A percentile compares a stretch with the other conserved stretches of the same genome.
phyloP scores from a whole-genome alignment of 768 basidiomycete species.

The Asterophora lycoperdoides region DNA sequence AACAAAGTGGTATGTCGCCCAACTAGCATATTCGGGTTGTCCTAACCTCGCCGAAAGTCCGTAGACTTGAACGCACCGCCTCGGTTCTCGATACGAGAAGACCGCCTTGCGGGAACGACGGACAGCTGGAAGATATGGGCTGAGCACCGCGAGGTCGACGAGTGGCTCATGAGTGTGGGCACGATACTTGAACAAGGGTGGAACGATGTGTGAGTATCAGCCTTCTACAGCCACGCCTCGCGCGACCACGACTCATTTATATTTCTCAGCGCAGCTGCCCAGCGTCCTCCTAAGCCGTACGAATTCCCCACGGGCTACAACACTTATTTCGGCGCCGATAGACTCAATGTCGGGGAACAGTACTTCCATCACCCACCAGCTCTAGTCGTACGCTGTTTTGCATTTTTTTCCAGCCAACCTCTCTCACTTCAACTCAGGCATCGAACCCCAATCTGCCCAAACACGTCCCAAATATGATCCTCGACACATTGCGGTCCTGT shows the following conservation, averaged over 20 bases:
- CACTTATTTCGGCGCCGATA: conserved; percentile 74
- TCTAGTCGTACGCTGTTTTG: conserved; percentile 40
- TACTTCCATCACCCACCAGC: conserved; percentile 74
- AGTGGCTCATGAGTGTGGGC: conserved; percentile 87
- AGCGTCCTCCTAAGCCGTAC: conserved; percentile 63
- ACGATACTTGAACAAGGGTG: conserved; percentile 84
- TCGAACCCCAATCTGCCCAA: conserved; percentile 69
- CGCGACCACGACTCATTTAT: neutral
- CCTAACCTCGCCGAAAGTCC: conserved; percentile 39
- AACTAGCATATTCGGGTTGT: neutral
- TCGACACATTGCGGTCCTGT: conserved; percentile 73
- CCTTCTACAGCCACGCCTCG: neutral
- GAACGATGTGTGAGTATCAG: conserved; percentile 72
- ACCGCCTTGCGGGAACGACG: conserved; percentile 68
- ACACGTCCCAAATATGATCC: conserved; percentile 71
- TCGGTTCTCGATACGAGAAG: conserved; percentile 67
- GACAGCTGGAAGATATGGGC: conserved; percentile 80
- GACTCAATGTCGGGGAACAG: conserved; percentile 82
- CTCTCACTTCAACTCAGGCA: conserved; percentile 22
- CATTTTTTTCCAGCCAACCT: neutral
- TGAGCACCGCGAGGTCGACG: conserved; percentile 80
- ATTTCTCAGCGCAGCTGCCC: conserved; percentile 48
- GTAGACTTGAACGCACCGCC: conserved; percentile 69
- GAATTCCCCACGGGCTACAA: conserved; percentile 97
- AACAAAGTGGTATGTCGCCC: conserved; percentile 56